Evolutionary conservation across 1,284 basidiomycete species (phyloP).

Genomic region (Ganoderma boninense): DNA sequence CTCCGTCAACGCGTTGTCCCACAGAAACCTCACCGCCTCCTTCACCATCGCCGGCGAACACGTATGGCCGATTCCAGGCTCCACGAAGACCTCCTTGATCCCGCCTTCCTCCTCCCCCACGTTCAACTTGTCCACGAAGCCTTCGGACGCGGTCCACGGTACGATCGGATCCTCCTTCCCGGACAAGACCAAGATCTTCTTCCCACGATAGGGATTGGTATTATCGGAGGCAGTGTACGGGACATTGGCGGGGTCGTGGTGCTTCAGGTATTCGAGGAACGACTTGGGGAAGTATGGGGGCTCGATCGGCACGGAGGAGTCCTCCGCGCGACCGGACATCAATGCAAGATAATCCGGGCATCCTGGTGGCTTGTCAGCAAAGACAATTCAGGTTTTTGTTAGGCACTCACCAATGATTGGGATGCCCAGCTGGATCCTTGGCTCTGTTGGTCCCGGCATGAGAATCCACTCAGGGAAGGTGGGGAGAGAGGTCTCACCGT

Average conservation of each 20-base stretch:
- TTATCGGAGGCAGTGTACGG: constrained; percentile 45
- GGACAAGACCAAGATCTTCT: constrained; percentile 74
- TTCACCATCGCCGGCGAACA: constrained; percentile 61
- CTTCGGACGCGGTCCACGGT: constrained; percentile 59
- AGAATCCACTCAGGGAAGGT: constrained; percentile 3
- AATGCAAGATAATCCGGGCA: constrained; percentile 79
- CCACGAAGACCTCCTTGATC: constrained; percentile 56
- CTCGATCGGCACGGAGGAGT: constrained; percentile 50
- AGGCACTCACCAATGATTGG: constrained; percentile 71
- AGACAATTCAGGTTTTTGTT: no score
- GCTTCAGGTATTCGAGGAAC: constrained; percentile 56
- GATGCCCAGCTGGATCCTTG: constrained; percentile 72
- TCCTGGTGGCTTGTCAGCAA: constrained; percentile 19
- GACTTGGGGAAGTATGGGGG: constrained; percentile 69
- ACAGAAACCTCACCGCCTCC: constrained; percentile 54
- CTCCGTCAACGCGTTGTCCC: constrained; percentile 32
- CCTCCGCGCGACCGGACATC: constrained; percentile 65
- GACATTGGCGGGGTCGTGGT: constrained; percentile 52
- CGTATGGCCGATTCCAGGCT: constrained; percentile 59
- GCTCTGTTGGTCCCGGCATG: constrained; percentile 57
- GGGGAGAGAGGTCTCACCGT: constrained; percentile 52
- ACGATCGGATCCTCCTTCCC: constrained; percentile 65
- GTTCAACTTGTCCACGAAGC: constrained; percentile 59
- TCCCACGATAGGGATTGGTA: constrained; percentile 68
- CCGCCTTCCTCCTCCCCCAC: constrained; percentile 54